Conservation (phyloP, 768 basidiomycete genomes). For the Rhodocollybia butyracea region DNA sequence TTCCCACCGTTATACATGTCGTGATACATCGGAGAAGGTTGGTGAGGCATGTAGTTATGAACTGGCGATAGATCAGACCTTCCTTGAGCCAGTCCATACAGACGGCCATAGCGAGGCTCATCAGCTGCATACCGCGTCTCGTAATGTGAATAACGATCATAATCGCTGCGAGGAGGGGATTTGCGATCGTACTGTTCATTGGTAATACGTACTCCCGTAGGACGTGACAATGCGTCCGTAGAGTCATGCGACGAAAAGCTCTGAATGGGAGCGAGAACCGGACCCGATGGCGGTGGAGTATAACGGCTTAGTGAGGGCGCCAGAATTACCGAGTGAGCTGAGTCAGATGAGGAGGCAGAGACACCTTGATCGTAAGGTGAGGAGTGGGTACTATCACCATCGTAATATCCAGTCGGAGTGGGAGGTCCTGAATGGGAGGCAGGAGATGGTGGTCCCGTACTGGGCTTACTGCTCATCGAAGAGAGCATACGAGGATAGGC, state of each 20-base stretch:
- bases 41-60: slow-evolving; percentile 1
- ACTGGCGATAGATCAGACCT: neutral
- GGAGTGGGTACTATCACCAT: neutral
- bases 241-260: slow-evolving; percentile 11
- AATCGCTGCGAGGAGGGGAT: neutral
- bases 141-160: neutral
- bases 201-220: neutral
- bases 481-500: slow-evolving; percentile 26
- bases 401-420: neutral
- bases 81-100: neutral
- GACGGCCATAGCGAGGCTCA: slow-evolving; percentile 1
- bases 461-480: slow-evolving; percentile 11
- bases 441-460: slow-evolving; percentile 44
- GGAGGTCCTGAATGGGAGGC: slow-evolving; percentile 18
- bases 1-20: neutral
- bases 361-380: neutral
- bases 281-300: slow-evolving; percentile 57
- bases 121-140: neutral
- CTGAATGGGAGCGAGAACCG: slow-evolving; percentile 55
- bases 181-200: neutral
- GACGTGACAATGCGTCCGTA: neutral
- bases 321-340: slow-evolving; percentile 25
- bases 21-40: neutral
- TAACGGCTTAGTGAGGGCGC: slow-evolving; percentile 29
- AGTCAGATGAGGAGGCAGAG: slow-evolving; percentile 38